Base-by-base conservation (phyloP, 345 rosid species). In the Dimocarpus longan region DNA sequence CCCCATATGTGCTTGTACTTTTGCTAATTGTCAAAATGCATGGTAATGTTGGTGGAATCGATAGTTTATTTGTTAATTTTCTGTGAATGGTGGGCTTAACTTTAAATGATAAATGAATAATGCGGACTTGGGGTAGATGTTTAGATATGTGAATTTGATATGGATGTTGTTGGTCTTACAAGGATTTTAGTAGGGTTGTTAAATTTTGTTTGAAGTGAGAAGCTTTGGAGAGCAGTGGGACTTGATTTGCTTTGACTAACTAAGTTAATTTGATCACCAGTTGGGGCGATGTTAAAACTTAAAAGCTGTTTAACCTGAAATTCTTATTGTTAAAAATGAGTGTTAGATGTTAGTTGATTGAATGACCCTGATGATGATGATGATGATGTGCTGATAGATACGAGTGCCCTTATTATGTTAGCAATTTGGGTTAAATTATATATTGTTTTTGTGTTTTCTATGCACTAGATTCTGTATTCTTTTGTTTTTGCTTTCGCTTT, bases 401-500 rank as follows among this genome's bases (percentile, higher is more conserved):
- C 19, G 22, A 24, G 40, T 60, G 42, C 37, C 21, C 2, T 10
- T 5, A 10, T 57, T 6, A 22, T 65, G 26, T 26, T 46, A 64
- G 46, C 28, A 48, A 44, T 43, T 42, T 24, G 57, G 69, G 37
- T 62, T 62, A 63, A 32, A 42, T 42, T 12, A 60, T 11, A 4
- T 19, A n/a, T 73, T 22, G 37, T 11, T 48, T n/a, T 1, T 67
- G 54, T 73, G 70, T 63, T 48, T 22, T 77, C 50, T 57, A 32
- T 37, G 24, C 59, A 21, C 72, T 9, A 68, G 65, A 52, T 46
- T 72, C 10, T 79, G 10, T 40, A 24, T 64, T 56, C 66, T 24
- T 68, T 65, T 42, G 44, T 67, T 62, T 52, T 67, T n/a, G 12
- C 3, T 24, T 43, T 54, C 10, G 5, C 66, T 66, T 80, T 71